Base-by-base conservation (phyloP, 495 filamentous ascomycete species). In the Pyronema omphalodes region DNA sequence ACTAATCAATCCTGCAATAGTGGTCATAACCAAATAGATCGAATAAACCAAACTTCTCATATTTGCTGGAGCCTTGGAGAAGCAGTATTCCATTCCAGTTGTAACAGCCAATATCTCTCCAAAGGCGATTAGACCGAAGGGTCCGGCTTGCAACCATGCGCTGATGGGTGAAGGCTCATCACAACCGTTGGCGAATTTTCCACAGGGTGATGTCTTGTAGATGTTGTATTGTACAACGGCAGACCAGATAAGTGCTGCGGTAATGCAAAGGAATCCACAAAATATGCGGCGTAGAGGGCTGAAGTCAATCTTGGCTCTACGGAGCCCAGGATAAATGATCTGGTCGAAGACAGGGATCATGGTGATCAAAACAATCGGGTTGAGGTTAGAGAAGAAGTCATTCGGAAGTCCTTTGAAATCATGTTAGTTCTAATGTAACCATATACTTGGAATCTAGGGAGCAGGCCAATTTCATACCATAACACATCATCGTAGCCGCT, bases 361-460 rank as follows among this genome's bases (percentile, higher is more conserved):
- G 55, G 82, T 68, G 64, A 88, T 81, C 61, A 86, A 79, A 36
- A 77, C 72, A 53, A 91, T 73, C 3, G 84, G 76, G 65, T 87
- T 83, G 65, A 88, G 79, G 71, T 85, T 87, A 59, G 69, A 68
- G 68, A 87, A 82, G 57, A 86, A 70, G 58, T 88, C 84, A 71
- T 88, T 88, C 6, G 45, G 57, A 41, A 58, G 56, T 37, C 40
- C 23, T 41, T 19, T 51, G 9, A 15, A 41, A 14, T 34, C 9
- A 23, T 54, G 43, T 9, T 23, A 7, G 14, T 19, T 7, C 3
- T 3, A 29, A 29, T 29, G 23, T 5, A 29, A 29, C 5, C 23
- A 5, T 2, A 29, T 29, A 29, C 23, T 5, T 5, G 5, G 1
- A 5, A 8, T 55, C 46, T 9, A n/a, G 11, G 9, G 36, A 36